These are phyloP conservation scores for Umbelopsis sp. DNA, from an alignment of 371 early-diverging fungal species.

Conservation along the genomic window DNA sequence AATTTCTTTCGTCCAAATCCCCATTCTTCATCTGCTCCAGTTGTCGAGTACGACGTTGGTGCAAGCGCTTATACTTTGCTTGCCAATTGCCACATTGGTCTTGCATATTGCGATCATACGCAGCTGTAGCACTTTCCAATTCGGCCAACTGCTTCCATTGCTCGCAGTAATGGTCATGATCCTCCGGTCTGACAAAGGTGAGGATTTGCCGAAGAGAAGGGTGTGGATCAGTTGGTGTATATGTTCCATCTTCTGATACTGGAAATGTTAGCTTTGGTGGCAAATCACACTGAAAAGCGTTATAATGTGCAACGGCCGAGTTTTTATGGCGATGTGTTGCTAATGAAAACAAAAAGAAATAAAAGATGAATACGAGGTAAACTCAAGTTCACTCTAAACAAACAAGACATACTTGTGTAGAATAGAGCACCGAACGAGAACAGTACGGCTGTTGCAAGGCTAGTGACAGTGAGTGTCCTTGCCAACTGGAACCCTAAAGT, in stretches of 20 bases:
- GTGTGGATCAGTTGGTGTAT: conserved; percentile 40
- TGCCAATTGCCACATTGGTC: conserved; percentile 45
- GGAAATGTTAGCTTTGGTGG: conserved; percentile 29
- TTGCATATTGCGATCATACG: conserved; percentile 25
- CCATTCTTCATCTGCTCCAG: conserved; percentile 29
- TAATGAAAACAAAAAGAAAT: not conserved
- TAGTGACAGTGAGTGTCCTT: conserved; percentile 30
- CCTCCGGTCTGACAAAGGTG: conserved; percentile 20
- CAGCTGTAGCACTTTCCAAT: not conserved
- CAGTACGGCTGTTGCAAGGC: conserved; percentile 28
- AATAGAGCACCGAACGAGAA: conserved; percentile 31
- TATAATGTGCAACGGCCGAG: not conserved
- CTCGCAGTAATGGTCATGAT: conserved; percentile 31
- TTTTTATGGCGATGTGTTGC: not conserved
- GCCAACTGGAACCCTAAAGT: conserved; percentile 42
- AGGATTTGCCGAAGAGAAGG: conserved; percentile 29
- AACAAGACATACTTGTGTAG: conserved; percentile 25
- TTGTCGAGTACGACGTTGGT: conserved; percentile 28
- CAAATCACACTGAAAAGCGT: conserved; percentile 21
- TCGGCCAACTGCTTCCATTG: conserved; percentile 19
- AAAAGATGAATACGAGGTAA: not conserved
- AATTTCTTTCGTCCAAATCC: conserved; percentile 19
- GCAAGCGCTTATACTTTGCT: conserved; percentile 30
- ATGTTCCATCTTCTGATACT: conserved; percentile 31
- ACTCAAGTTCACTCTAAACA: not conserved